phyloP scores from a whole-genome alignment of 768 basidiomycete species.

The Auriscalpium vulgare region DNA sequence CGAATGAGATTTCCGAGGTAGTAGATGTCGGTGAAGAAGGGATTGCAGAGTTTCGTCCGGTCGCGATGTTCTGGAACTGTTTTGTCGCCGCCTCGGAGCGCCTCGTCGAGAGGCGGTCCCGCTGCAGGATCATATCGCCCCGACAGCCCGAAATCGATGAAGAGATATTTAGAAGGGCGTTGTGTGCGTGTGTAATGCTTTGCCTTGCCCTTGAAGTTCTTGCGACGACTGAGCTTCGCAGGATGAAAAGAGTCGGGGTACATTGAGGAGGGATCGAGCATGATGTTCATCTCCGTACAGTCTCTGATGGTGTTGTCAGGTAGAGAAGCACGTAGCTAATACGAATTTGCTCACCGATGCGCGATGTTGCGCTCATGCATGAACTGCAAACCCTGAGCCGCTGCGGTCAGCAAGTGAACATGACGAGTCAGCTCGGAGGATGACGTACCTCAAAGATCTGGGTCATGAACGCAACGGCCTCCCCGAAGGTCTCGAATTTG shows the following conservation, averaged over 20 bases:
- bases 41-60: constrained; percentile 6
- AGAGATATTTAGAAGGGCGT: constrained; percentile 19
- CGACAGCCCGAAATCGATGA: constrained; percentile 25
- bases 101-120: constrained; percentile 7
- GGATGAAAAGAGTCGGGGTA: constrained; percentile 9
- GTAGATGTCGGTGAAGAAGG: constrained; percentile 21
- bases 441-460: constrained; percentile 18
- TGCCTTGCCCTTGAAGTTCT: constrained; percentile 3
- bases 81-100: constrained; percentile 18
- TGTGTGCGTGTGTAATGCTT: constrained; percentile 19
- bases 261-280: constrained; percentile 7
- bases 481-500: constrained; percentile 19
- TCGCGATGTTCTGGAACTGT: constrained; percentile 19
- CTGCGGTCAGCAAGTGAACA: neutral
- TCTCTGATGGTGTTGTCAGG: neutral
- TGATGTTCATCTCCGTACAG: constrained; percentile 7
- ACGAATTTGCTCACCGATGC: constrained; percentile 11
- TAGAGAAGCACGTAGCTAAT: neutral
- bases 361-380: constrained; percentile 17
- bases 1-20: constrained; percentile 18
- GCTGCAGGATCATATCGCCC: constrained; percentile 11
- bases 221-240: neutral
- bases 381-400: constrained; percentile 16
- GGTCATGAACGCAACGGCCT: constrained; percentile 18
- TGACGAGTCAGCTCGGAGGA: neutral